Evolutionary conservation across 164 flowering plant species (phyloP).

Genomic region (Umbellularia californica): DNA sequence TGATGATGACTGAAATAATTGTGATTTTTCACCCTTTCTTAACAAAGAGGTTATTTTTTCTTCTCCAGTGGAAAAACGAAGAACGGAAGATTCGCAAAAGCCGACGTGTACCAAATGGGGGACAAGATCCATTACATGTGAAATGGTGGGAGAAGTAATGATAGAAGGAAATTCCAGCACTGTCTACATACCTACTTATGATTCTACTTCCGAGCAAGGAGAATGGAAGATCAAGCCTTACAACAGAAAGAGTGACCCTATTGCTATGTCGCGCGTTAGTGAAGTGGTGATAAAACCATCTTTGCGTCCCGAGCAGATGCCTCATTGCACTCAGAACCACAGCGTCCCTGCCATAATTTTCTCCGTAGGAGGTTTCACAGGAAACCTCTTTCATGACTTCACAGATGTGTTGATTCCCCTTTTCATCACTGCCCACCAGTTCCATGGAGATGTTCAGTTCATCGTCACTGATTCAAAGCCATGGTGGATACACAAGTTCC

Average conservation of each 20-base stretch:
- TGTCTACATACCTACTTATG: slow-evolving; percentile 27
- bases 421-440: slow-evolving; percentile 37
- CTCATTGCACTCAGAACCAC: slow-evolving; percentile 42
- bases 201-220: slow-evolving; percentile 10
- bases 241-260: slow-evolving; percentile 43
- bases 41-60: background rate
- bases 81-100: slow-evolving; percentile 3
- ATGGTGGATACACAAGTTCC: slow-evolving; percentile 42
- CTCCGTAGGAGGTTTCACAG: slow-evolving; percentile 62
- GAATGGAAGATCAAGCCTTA: slow-evolving; percentile 65
- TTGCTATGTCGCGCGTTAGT: slow-evolving; percentile 34
- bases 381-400: slow-evolving; percentile 76
- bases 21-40: background rate
- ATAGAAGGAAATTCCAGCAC: slow-evolving; percentile 50
- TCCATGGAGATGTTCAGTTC: slow-evolving; percentile 59
- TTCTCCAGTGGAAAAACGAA: slow-evolving; percentile 2
- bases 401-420: slow-evolving; percentile 64
- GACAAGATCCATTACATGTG: slow-evolving; percentile 44
- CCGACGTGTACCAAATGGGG: slow-evolving; percentile 28
- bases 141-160: slow-evolving; percentile 47
- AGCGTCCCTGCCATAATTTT: slow-evolving; percentile 56
- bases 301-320: slow-evolving; percentile 15
- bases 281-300: slow-evolving; percentile 30
- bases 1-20: background rate
- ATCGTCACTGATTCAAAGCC: slow-evolving; percentile 32